Percentiles rank a stretch among this genome's conserved stretches.
These are phyloP conservation scores for Pulicaria dysenterica DNA, from an alignment of 129 eudicot genomes.

Conservation along the genomic window DNA sequence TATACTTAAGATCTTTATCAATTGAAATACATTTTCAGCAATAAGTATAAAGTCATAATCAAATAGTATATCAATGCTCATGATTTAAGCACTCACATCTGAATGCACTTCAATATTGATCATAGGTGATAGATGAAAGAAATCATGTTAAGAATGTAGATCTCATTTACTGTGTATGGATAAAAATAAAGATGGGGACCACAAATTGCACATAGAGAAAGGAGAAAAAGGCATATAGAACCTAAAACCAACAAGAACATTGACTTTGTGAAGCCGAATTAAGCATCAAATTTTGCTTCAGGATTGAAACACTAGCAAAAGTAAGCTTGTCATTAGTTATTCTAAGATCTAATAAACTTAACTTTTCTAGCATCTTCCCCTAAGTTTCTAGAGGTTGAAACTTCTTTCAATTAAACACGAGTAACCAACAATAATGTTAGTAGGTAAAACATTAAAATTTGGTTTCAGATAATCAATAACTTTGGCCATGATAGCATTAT, in stretches of 20 bases:
- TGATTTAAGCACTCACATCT: background rate
- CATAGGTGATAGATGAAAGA: background rate
- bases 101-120: background rate
- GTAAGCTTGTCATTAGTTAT: background rate
- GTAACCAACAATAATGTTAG: background rate
- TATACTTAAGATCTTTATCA: background rate
- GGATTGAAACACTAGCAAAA: background rate
- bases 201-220: background rate
- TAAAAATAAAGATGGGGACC: background rate
- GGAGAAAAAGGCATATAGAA: background rate
- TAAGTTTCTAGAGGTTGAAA: background rate
- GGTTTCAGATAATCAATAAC: background rate
- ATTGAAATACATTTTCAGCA: background rate
- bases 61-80: background rate
- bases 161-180: background rate
- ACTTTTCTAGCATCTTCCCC: background rate
- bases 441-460: background rate
- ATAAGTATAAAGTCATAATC: slow-evolving; percentile 2
- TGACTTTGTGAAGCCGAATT: background rate
- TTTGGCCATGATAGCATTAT: background rate
- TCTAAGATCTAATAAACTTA: background rate
- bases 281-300: slow-evolving; percentile 14
- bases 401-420: slow-evolving; percentile 1
- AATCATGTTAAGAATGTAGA: background rate
- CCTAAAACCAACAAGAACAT: slow-evolving; percentile 5